Conservation (phyloP, 257 asterid species). For the Nicotiana obtusifolia region DNA sequence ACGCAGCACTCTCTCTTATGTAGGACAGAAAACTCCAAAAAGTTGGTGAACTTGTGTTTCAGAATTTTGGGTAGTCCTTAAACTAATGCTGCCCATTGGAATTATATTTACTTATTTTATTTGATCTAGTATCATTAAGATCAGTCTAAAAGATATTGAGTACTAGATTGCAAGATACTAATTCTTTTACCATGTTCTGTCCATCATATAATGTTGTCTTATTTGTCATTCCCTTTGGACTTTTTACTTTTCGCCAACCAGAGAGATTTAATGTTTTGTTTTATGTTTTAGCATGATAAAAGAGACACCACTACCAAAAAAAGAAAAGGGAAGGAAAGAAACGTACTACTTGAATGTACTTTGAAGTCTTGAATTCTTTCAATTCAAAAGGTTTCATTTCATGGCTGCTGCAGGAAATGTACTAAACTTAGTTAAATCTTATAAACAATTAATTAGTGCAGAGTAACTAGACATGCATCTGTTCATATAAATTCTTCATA, state of each 20-base stretch:
- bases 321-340: background rate
- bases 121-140: background rate
- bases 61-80: no score
- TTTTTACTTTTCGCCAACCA: background rate
- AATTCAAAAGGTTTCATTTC: background rate
- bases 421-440: background rate
- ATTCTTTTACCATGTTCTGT: constrained; percentile 1
- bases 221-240: background rate
- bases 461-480: background rate
- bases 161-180: background rate
- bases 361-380: background rate
- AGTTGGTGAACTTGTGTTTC: background rate
- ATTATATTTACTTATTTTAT: background rate
- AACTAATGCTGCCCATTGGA: no score
- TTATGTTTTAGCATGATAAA: background rate
- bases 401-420: background rate
- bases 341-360: constrained; percentile 5
- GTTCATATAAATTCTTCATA: background rate
- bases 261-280: background rate
- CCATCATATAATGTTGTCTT: background rate
- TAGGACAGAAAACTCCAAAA: background rate
- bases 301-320: background rate
- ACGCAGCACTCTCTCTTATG: background rate
- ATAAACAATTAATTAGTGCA: background rate
- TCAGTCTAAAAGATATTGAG: background rate